Evolutionary conservation across 352 stramenopile genomes (phyloP), one percentile per base, ranked within the genome.

Genomic region (Globisporangium paroecandrum): DNA sequence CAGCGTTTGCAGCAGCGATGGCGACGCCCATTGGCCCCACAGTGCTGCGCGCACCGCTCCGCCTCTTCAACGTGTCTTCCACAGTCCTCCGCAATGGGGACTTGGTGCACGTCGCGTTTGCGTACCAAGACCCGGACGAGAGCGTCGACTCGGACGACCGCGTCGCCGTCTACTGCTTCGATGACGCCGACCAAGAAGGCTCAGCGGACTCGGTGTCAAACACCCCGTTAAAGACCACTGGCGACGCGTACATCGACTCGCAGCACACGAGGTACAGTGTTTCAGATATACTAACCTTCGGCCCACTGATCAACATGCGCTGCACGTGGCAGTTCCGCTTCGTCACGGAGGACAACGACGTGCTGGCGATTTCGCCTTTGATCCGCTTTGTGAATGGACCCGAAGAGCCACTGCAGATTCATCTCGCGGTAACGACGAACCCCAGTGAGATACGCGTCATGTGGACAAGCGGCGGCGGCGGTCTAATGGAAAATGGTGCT

Each of bases 371-470:
- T 32, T 80, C 68, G 1, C 47, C 73, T 36, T 29, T 82, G 10
- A 36, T 89, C 46, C 74, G 63, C 49, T 83, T 82, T 32, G 72
- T 60, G 9, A 72, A 69, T 4, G 82, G 79, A 9, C 51, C 65
- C 8, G 76, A 67, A 13, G 70, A 90, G 71, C 82, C 82, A 6
- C 18, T 58, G 34, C 79, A 72, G 56, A 60, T 72, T 20, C 67
- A 68, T 24, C 24, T 72, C 15, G 61, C 67, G 12, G 22, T 32
- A n/a, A 72, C 67, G 8, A 57, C 22, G 4, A 53, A n/a, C 5
- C 3, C 36, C 0, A 69, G 65, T 8, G 72, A 87, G 61, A 88
- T 90, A 75, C 69, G 77, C 27, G 78, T 85, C 59, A 82, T 76
- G 58, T 90, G 82, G 82, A 79, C 80, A 4, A 88, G 79, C 65